A percentile compares a stretch with the other conserved stretches of the same genome.
Evolutionary conservation across 139 green algal species (phyloP).

Genomic region (Tetraselmis chui): DNA sequence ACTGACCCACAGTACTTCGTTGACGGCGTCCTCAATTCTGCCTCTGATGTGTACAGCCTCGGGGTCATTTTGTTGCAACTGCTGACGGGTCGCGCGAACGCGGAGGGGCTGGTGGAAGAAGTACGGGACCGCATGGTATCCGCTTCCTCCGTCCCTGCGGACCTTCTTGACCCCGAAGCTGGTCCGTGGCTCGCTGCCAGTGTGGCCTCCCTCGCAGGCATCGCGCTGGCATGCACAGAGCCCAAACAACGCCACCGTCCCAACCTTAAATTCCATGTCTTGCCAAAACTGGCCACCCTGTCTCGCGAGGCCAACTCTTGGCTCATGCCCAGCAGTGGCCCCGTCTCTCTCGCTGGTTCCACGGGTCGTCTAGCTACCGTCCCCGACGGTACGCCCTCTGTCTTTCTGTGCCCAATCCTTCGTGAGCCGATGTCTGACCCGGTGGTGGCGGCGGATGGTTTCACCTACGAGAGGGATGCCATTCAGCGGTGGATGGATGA

Average conservation of each 20-base stretch:
- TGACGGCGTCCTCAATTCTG: not conserved
- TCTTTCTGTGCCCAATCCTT: slow-evolving; percentile 35
- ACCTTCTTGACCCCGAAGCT: not conserved
- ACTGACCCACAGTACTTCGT: not conserved
- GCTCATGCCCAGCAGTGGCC: not conserved
- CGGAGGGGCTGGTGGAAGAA: not conserved
- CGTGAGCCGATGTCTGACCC: slow-evolving; percentile 34
- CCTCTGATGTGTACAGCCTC: not conserved
- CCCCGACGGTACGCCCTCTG: not conserved
- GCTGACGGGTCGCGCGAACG: not conserved
- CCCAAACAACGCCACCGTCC: not conserved
- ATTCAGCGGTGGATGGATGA: slow-evolving; percentile 16
- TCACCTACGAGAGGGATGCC: slow-evolving; percentile 36
- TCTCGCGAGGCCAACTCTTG: not conserved
- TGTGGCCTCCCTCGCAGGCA: not conserved
- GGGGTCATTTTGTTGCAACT: not conserved
- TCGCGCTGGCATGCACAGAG: not conserved
- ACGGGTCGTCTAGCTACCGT: not conserved
- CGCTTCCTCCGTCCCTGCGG: not conserved
- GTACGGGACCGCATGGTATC: not conserved
- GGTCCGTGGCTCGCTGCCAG: not conserved
- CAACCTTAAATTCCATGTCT: not conserved
- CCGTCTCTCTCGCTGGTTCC: not conserved
- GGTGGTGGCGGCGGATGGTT: slow-evolving; percentile 41
- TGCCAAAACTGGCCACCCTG: not conserved